phyloP scores from a whole-genome alignment of 208 protist species.

The Crithidia brevicula region DNA sequence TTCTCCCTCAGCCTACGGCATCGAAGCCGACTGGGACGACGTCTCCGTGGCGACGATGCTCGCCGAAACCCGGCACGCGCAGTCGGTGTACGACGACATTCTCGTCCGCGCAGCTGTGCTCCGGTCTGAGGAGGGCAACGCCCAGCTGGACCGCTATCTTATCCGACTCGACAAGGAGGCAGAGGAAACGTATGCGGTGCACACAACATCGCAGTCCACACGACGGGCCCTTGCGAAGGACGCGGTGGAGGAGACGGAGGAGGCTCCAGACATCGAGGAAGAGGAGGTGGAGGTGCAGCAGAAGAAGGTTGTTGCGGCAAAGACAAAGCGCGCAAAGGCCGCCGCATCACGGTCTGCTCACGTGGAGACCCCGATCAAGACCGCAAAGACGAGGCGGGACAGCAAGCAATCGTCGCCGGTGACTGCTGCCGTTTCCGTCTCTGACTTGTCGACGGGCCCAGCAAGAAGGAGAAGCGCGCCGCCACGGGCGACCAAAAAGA shows the following conservation, averaged over 20 bases:
- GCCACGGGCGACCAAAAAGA: too few species aligned
- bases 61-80: constrained; percentile 51
- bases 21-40: constrained; percentile 49
- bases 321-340: too few species aligned
- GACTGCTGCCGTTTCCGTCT: too few species aligned
- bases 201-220: too few species aligned
- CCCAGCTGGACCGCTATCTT: constrained; percentile 22
- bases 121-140: constrained; percentile 34
- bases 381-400: too few species aligned
- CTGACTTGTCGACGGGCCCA: too few species aligned
- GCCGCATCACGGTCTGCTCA: too few species aligned
- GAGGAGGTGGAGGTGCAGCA: neutral
- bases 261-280: neutral
- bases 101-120: constrained; percentile 56
- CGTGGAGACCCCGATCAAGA: too few species aligned
- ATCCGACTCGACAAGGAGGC: constrained; percentile 3
- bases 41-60: constrained; percentile 66
- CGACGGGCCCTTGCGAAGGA: constrained; percentile 2
- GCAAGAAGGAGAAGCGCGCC: neutral
- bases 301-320: neutral
- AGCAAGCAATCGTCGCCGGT: too few species aligned
- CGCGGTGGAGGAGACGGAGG: neutral
- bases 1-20: constrained; percentile 48
- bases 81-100: constrained; percentile 84
- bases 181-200: neutral